A percentile compares a stretch with the other conserved stretches of the same genome.
Evolutionary conservation across 441 rosid genomes (phyloP).

Genomic region (Populus hybrid): DNA sequence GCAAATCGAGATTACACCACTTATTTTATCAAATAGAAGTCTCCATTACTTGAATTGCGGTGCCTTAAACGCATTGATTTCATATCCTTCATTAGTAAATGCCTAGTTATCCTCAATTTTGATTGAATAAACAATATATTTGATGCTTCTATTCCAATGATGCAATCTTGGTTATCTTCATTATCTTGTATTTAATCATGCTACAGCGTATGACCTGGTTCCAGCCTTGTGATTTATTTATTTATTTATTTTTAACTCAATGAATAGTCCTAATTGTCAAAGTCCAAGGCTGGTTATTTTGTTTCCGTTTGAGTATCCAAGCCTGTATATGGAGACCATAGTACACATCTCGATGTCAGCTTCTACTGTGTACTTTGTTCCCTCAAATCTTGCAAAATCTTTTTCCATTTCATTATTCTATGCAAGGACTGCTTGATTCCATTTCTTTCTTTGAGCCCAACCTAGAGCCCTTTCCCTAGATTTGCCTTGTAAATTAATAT

Average conservation of each 20-base stretch:
- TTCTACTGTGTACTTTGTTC: constrained; percentile 23
- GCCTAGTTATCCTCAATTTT: constrained; percentile 34
- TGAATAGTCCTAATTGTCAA: constrained; percentile 33
- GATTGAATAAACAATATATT: constrained; percentile 43
- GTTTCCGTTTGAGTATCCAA: constrained; percentile 27
- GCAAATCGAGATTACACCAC: constrained; percentile 28
- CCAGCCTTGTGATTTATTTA: constrained; percentile 17
- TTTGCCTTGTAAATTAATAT: constrained; percentile 21
- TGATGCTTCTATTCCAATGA: constrained; percentile 69
- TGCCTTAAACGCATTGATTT: constrained; percentile 72
- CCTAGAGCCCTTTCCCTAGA: constrained; percentile 31
- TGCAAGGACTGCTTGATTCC: constrained; percentile 13
- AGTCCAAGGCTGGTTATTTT: constrained; percentile 35
- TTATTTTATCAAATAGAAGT: constrained; percentile 53
- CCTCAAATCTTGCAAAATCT: constrained; percentile 29
- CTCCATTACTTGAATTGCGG: constrained; percentile 43
- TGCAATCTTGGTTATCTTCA: constrained; percentile 45
- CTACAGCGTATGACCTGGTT: constrained; percentile 32
- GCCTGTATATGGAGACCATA: constrained; percentile 11
- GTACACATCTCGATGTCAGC: constrained; percentile 45
- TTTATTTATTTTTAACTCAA: constrained; percentile 11
- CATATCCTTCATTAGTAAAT: constrained; percentile 32
- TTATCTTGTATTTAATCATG: constrained; percentile 11
- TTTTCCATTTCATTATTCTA: constrained; percentile 18
- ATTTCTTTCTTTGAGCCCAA: constrained; percentile 38